phyloP scores from a whole-genome alignment of 2,329 filamentous ascomycete species.

The Blastomyces percursus region DNA sequence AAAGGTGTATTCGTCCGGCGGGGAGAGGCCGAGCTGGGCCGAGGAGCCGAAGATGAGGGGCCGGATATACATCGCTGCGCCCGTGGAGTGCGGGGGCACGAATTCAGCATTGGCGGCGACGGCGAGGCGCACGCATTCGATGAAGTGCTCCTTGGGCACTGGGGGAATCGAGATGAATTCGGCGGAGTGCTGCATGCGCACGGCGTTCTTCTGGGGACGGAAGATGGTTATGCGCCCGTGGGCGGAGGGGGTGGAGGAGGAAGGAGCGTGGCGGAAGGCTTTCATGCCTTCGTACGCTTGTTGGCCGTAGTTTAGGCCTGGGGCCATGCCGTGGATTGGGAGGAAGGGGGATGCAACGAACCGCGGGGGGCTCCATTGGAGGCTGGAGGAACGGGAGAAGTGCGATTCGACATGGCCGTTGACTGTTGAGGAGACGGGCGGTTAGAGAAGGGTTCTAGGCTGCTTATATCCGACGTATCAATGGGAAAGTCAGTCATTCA shows the following conservation, averaged over 20 bases:
- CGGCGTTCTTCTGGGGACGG: constrained; percentile 74
- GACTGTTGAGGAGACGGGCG: constrained; percentile 38
- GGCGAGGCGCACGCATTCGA: constrained; percentile 64
- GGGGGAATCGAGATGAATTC: constrained; percentile 72
- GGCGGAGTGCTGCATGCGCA: constrained; percentile 73
- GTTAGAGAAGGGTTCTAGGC: neutral
- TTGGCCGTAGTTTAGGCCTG: constrained; percentile 91
- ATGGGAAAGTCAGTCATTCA: constrained; percentile 14
- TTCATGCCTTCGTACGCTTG: constrained; percentile 99
- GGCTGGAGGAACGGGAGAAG: constrained; percentile 60
- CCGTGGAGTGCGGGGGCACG: constrained; percentile 79
- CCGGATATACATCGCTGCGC: constrained; percentile 85
- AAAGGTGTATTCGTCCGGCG: constrained; percentile 88
- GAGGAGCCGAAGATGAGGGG: constrained; percentile 79
- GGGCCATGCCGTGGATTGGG: constrained; percentile 87
- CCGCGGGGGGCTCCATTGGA: constrained; percentile 63
- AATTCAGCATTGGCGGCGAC: constrained; percentile 82
- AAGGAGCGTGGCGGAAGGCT: constrained; percentile 65
- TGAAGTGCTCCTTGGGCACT: constrained; percentile 65
- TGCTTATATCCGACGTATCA: neutral
- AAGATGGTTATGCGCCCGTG: constrained; percentile 69
- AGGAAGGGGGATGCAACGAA: constrained; percentile 79
- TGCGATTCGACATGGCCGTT: constrained; percentile 89
- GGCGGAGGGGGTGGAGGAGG: constrained; percentile 24
- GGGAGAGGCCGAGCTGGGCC: constrained; percentile 73